Evolutionary conservation across 768 basidiomycete genomes (phyloP), one percentile per base, ranked within the genome.

Genomic region (Hysterangium stoloniferum): DNA sequence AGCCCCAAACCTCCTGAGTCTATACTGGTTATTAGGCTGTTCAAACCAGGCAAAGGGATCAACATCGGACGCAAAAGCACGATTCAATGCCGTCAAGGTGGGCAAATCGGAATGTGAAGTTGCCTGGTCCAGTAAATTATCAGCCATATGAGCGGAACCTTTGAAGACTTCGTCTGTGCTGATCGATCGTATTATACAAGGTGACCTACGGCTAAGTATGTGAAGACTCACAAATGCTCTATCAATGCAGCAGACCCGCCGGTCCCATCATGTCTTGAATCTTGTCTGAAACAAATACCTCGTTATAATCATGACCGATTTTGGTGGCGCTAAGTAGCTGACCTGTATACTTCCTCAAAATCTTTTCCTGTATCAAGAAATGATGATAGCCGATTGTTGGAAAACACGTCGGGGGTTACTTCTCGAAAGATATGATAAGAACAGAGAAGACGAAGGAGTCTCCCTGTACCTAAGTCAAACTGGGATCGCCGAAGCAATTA

Each of bases 11-110:
- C 67, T 61, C 1, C 53, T 52, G 12, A 58, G 53, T 12, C 57
- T 41, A 3, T 19, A 45, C 32, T 56, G 43, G 47, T 67, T 69
- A 36, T 57, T 59, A 7, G 68, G 72, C 19, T 76, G 76, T 62
- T 88, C 86, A 6, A 88, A 68, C 86, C 86, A 88, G 17, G 75
- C 77, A 56, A 88, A 89, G 59, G 76, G 86, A 1, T 74, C 53
- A 12, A 52, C 52, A 0, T 57, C 59, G 29, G 66, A 74, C 1
- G 70, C 68, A 59, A 88, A 87, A 9, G 86, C 86, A 11, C 28
- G 45, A 13, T 47, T 32, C 5, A 47, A 34, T 5, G 29, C 8
- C 11, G 38, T 9, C 12, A 8, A 9, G 11, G 9, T 20, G 9
- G 9, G 38, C 20, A 8, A 9, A 8, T 41, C 38, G 8, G 38